phyloP scores from a whole-genome alignment of 371 early-diverging fungal species.

The Zychaea mexicana region DNA sequence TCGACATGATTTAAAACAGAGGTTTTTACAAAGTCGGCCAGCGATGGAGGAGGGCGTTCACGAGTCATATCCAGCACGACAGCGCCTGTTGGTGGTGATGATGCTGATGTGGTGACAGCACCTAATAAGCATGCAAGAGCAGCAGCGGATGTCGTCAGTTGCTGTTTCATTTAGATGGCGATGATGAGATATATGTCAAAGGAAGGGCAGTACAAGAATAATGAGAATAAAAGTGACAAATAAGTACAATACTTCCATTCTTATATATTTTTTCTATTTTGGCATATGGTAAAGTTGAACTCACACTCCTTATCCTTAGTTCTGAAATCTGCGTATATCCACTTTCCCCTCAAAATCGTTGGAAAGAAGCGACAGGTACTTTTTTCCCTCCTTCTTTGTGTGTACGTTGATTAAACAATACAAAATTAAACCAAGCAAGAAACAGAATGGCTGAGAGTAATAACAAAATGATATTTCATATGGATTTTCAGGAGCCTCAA shows the following conservation, averaged over 20 bases:
- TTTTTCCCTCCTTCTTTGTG: not conserved
- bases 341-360: too few relatives aligned
- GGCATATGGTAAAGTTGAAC: too few relatives aligned
- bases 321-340: too few relatives aligned
- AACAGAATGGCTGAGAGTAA: not conserved
- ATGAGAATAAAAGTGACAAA: too few relatives aligned
- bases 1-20: not conserved
- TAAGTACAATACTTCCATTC: too few relatives aligned
- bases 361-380: too few relatives aligned
- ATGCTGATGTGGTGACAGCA: not conserved
- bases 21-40: not conserved
- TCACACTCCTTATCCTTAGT: too few relatives aligned
- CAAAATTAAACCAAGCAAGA: not conserved
- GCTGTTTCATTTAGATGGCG: not conserved
- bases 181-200: too few relatives aligned
- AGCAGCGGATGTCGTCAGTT: not conserved
- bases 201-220: too few relatives aligned
- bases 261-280: too few relatives aligned
- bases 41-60: not conserved
- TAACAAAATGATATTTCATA: too few relatives aligned
- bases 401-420: conserved; percentile 1
- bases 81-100: not conserved
- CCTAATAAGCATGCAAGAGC: not conserved
- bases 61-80: conserved; percentile 6
- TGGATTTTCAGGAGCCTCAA: not conserved